Conservation (phyloP, 2,329 filamentous ascomycete genomes). For the Phialemoniopsis sp. region DNA sequence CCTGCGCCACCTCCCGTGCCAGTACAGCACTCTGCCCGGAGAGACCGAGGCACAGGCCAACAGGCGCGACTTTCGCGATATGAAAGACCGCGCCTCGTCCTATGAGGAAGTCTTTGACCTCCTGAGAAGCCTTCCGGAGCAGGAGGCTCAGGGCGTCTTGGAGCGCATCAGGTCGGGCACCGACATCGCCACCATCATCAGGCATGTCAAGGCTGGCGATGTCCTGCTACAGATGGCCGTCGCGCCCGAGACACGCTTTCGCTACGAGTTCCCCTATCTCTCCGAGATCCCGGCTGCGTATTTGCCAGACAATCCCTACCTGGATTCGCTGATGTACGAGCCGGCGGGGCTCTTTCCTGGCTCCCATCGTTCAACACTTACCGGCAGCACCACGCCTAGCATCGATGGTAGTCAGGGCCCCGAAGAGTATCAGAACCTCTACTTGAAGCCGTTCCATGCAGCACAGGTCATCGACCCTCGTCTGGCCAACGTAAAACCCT, state of each 20-base stretch:
- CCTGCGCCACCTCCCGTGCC: too few relatives aligned
- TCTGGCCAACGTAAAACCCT: conserved; percentile 13
- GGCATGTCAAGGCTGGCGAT: not conserved
- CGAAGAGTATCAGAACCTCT: not conserved
- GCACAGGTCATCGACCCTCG: conserved; percentile 16
- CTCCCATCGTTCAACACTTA: not conserved
- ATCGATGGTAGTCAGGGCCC: conserved; percentile 5
- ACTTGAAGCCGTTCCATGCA: conserved; percentile 14
- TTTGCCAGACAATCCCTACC: conserved; percentile 17
- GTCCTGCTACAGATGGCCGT: not conserved
- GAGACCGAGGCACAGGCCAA: too few relatives aligned
- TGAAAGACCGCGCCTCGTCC: not conserved
- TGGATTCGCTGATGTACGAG: conserved; percentile 19
- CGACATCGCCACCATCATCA: not conserved
- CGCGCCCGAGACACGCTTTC: not conserved
- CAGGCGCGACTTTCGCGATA: too few relatives aligned
- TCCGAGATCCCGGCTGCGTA: not conserved
- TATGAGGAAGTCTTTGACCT: too few relatives aligned
- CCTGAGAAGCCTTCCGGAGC: too few relatives aligned
- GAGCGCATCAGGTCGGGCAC: not conserved
- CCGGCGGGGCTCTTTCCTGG: not conserved
- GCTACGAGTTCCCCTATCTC: not conserved
- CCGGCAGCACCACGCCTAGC: not conserved
- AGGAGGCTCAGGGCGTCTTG: too few relatives aligned
- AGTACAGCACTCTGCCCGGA: too few relatives aligned